phyloP scores from a whole-genome alignment of 2,329 filamentous ascomycete species.

The Harringtonia aguacate region DNA sequence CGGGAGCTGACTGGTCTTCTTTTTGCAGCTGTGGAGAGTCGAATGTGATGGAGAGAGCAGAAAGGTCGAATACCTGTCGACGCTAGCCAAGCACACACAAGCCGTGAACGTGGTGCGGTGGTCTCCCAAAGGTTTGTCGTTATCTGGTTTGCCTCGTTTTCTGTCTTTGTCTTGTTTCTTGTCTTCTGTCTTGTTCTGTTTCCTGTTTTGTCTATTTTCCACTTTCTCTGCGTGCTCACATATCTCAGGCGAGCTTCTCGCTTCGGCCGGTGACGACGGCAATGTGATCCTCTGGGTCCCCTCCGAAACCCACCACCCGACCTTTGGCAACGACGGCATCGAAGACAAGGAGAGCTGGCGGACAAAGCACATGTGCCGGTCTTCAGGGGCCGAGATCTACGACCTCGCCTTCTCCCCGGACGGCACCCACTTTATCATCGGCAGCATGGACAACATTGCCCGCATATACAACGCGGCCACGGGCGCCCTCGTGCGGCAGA shows the following conservation, averaged over 20 bases:
- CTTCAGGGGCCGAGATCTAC: slow-evolving; percentile 91
- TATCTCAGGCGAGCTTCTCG: slow-evolving; percentile 87
- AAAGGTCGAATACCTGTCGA: slow-evolving; percentile 85
- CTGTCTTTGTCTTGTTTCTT: background rate
- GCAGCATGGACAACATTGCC: slow-evolving; percentile 98
- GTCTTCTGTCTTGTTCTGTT: background rate
- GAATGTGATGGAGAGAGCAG: slow-evolving; percentile 76
- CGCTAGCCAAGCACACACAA: slow-evolving; percentile 86
- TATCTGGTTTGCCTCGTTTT: too few species aligned
- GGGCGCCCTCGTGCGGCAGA: slow-evolving; percentile 69
- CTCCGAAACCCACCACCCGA: slow-evolving; percentile 59
- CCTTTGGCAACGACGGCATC: slow-evolving; percentile 70
- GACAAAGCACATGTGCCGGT: slow-evolving; percentile 95
- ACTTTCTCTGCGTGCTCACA: too few species aligned
- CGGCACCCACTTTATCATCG: slow-evolving; percentile 89
- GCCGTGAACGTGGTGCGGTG: slow-evolving; percentile 97
- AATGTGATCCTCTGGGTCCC: slow-evolving; percentile 96
- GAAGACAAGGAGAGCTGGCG: slow-evolving; percentile 97
- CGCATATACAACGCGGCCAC: slow-evolving; percentile 84
- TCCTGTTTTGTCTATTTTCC: background rate
- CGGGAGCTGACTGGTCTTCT: background rate
- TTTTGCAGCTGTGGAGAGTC: slow-evolving; percentile 75
- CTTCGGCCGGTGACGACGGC: slow-evolving; percentile 92
- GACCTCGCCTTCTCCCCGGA: slow-evolving; percentile 99
- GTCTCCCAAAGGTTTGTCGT: slow-evolving; percentile 82